phyloP scores from a whole-genome alignment of 345 rosid genomes.

The Pistacia vera region DNA sequence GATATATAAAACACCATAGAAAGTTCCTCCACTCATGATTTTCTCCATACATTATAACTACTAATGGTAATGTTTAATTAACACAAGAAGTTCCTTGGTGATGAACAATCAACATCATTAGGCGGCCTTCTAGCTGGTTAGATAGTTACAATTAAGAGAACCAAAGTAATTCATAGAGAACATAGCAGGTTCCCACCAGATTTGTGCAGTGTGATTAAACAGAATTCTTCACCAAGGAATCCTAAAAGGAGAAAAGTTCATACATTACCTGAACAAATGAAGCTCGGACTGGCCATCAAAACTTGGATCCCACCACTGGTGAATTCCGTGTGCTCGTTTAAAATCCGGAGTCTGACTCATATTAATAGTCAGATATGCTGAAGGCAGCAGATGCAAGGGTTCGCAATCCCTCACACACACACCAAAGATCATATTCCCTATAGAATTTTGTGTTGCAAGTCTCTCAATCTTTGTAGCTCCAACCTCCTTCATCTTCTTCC shows the following conservation, averaged over 20 bases:
- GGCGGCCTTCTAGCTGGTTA: not conserved
- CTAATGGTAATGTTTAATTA: not conserved
- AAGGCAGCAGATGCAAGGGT: constrained; percentile 65
- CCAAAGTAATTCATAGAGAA: not conserved
- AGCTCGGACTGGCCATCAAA: constrained; percentile 37
- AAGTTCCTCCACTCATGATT: not conserved
- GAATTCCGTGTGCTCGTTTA: constrained; percentile 67
- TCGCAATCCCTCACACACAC: constrained; percentile 30
- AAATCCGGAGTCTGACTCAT: constrained; percentile 37
- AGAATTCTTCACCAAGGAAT: not conserved
- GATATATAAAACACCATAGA: not conserved
- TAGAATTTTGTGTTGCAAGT: constrained; percentile 49
- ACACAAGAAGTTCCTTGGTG: not conserved
- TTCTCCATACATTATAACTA: not conserved
- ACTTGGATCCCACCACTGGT: constrained; percentile 74
- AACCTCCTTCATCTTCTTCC: constrained; percentile 60
- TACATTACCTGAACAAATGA: constrained; percentile 24
- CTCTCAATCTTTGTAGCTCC: constrained; percentile 57
- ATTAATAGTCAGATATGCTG: constrained; percentile 52
- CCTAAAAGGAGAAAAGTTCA: not conserved
- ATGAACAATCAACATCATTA: not conserved
- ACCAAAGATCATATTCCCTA: constrained; percentile 38
- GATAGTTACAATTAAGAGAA: not conserved
- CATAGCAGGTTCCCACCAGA: not conserved
- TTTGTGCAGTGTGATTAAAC: not conserved